Evolutionary conservation across 2,329 filamentous ascomycete genomes (phyloP).

Genomic region (Talaromyces sp.): DNA sequence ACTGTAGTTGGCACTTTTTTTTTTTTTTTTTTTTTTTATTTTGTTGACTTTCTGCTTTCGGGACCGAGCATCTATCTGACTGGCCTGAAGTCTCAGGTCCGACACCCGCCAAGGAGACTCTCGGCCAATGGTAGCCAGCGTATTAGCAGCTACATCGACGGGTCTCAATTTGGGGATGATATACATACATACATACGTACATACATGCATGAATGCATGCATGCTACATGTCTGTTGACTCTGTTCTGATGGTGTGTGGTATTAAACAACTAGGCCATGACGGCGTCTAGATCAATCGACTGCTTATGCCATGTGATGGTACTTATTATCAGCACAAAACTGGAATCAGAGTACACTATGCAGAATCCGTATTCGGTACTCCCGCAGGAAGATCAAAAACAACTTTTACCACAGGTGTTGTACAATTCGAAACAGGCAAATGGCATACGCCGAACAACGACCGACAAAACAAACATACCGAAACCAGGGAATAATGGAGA

Average conservation of each 20-base stretch:
- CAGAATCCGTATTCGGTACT: background rate
- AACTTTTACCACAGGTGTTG: background rate
- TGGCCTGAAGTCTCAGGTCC: background rate
- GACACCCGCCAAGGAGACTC: background rate
- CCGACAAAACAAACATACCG: background rate
- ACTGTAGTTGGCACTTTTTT: background rate
- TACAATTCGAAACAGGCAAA: conserved; percentile 2
- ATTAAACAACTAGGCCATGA: too few relatives aligned
- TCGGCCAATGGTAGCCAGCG: background rate
- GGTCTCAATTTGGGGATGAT: background rate
- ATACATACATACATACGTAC: background rate
- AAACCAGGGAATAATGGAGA: background rate
- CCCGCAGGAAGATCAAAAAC: background rate
- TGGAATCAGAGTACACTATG: background rate
- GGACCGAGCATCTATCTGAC: background rate
- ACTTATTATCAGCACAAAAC: background rate
- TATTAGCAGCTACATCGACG: background rate
- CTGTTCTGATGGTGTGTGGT: background rate
- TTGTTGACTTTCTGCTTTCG: background rate
- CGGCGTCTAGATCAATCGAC: background rate
- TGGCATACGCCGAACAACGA: background rate
- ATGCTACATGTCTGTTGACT: background rate
- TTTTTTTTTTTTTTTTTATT: background rate
- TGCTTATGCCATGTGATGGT: background rate
- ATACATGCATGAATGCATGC: too few relatives aligned